Evolutionary conservation across 2,329 filamentous ascomycete genomes (phyloP), one percentile per base, ranked within the genome.

Genomic region (Alternaria metachromatica): DNA sequence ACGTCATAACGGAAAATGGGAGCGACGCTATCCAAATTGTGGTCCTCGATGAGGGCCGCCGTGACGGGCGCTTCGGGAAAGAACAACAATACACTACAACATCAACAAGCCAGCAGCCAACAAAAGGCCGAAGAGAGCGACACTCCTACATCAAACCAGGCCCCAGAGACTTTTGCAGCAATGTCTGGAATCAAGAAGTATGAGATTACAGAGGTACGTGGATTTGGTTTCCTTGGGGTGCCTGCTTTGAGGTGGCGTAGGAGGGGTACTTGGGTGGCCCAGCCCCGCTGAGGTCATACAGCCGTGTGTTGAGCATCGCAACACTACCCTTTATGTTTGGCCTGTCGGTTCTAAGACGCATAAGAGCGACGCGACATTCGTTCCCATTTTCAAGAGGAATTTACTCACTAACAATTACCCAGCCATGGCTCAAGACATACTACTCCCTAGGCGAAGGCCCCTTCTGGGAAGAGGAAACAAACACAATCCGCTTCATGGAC

Each of bases 401-500:
- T 23, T 25, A 46, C 10, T 41, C 8, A 44, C 72, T 74, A 13
- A 74, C 58, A 13, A 59, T 21, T 3, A 33, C 23, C 26, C 48
- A 84, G 78, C 83, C 83, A 49, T 87, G 83, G 74, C 84, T 94
- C 65, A 82, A 89, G 69, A 81, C 87, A 59, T 85, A 87, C 68
- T 93, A 90, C 81, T 83, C 82, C 13, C 85, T 94, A 28, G 91
- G 90, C 67, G 92, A 95, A 80, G 92, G 87, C 0, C 92, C 92
- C 1, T 93, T 89, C 81, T 93, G 89, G 82, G 91, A 94, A 78
- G 82, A 86, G 62, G 82, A 82, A 21, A 88, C 86, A 55, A 86
- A 92, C 78, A 86, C 84, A 50, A 82, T 95, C 62, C 91, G 92
- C 67, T 94, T 93, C 78, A 88, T 94, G 65, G 94, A 97, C 80